Conservation (phyloP, 495 filamentous ascomycete genomes). For the Annulohypoxylon moriforme region DNA sequence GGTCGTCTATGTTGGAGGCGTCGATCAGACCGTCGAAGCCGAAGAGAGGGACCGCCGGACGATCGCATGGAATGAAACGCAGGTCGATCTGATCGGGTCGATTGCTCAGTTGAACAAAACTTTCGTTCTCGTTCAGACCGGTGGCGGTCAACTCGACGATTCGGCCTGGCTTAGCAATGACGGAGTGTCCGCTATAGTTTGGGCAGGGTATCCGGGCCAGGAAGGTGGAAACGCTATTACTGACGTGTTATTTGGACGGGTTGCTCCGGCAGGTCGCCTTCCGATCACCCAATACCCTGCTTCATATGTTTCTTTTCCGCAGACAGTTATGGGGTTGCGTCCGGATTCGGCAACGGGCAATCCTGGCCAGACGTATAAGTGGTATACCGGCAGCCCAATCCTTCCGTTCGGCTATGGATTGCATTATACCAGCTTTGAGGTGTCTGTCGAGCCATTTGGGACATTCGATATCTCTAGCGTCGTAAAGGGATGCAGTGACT, state of each 20-base stretch:
- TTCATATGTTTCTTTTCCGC: neutral
- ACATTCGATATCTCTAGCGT: neutral
- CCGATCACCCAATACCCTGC: conserved; percentile 5
- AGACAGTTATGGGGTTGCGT: neutral
- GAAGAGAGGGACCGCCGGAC: neutral
- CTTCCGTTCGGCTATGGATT: neutral
- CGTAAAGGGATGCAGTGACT: neutral
- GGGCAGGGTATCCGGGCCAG: conserved; percentile 9
- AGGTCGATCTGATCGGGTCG: neutral
- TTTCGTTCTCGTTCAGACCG: conserved; percentile 1
- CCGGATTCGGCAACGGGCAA: neutral
- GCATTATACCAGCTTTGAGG: neutral
- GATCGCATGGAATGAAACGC: conserved; percentile 2
- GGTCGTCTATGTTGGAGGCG: neutral
- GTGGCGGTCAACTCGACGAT: conserved; percentile 9
- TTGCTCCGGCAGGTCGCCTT: conserved; percentile 7
- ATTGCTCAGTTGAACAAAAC: conserved; percentile 1
- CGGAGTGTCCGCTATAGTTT: neutral
- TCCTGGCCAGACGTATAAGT: neutral
- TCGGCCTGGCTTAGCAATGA: neutral
- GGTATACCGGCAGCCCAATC: conserved; percentile 1
- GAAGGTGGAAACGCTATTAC: conserved; percentile 1
- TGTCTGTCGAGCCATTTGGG: neutral
- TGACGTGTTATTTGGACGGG: neutral
- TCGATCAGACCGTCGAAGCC: conserved; percentile 7